Percentiles rank a stretch among this genome's conserved stretches.
Evolutionary conservation across 495 filamentous ascomycete species (phyloP).

Genomic region (Halenospora varia): DNA sequence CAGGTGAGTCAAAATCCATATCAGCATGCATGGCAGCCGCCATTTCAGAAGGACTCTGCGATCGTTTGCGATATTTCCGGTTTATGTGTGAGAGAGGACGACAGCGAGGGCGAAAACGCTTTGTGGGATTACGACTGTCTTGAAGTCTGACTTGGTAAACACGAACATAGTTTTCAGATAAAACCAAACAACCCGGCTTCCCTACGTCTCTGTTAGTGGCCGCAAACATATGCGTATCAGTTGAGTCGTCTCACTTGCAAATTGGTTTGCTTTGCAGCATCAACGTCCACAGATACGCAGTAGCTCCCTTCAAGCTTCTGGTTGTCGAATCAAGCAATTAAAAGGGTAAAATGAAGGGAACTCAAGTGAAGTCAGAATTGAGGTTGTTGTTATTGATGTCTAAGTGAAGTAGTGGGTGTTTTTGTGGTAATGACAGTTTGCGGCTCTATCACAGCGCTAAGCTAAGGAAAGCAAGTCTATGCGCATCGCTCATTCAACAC

Average conservation of each 20-base stretch:
- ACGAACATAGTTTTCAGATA: background rate
- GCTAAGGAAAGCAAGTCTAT: no score
- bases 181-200: background rate
- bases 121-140: background rate
- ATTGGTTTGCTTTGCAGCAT: background rate
- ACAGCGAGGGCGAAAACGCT: slow-evolving; percentile 27
- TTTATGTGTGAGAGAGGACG: slow-evolving; percentile 19
- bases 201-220: background rate
- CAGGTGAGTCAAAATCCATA: slow-evolving; percentile 31
- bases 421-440: no score
- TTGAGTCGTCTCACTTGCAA: background rate
- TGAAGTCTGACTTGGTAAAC: background rate
- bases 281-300: background rate
- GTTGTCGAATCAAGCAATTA: no score
- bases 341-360: no score
- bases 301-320: background rate
- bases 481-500: no score
- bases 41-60: slow-evolving; percentile 4
- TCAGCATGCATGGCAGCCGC: slow-evolving; percentile 19
- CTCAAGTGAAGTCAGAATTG: no score
- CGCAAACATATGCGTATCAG: background rate
- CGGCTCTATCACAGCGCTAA: background rate
- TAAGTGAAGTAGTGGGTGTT: no score
- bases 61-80: background rate
- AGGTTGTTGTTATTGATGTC: no score